Evolutionary conservation across 2,329 filamentous ascomycete species (phyloP).

Genomic region (Penicillium sp.): DNA sequence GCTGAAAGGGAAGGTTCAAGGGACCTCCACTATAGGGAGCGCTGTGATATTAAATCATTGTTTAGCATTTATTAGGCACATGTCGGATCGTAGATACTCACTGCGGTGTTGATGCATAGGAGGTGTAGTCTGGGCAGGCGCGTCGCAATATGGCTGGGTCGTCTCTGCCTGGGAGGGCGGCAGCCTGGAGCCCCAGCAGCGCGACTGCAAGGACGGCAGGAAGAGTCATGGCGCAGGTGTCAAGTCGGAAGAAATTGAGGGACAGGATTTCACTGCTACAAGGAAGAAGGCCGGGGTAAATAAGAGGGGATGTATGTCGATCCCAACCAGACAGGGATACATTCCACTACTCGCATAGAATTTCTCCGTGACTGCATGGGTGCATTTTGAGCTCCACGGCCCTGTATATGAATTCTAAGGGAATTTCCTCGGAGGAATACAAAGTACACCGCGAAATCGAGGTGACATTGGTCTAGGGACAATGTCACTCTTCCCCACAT

Average conservation of each 20-base stretch:
- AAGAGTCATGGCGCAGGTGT: slow-evolving; percentile 9
- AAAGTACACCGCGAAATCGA: slow-evolving; percentile 11
- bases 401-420: background rate
- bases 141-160: slow-evolving; percentile 29
- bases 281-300: slow-evolving; percentile 9
- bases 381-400: background rate
- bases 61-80: background rate
- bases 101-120: slow-evolving; percentile 60
- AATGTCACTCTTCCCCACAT: slow-evolving; percentile 17
- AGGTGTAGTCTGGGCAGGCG: slow-evolving; percentile 65
- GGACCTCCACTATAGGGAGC: slow-evolving; percentile 76
- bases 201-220: slow-evolving; percentile 10
- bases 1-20: slow-evolving; percentile 77
- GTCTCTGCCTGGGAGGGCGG: slow-evolving; percentile 20
- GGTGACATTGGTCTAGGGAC: slow-evolving; percentile 17
- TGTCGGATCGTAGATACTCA: slow-evolving; percentile 35
- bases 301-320: slow-evolving; percentile 19
- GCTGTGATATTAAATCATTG: slow-evolving; percentile 44
- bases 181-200: slow-evolving; percentile 14
- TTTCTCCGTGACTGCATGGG: background rate
- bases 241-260: background rate
- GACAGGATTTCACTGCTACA: background rate
- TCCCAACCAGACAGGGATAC: slow-evolving; percentile 17
- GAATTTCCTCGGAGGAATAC: slow-evolving; percentile 4
- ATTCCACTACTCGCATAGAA: slow-evolving; percentile 12